phyloP scores from a whole-genome alignment of 1,284 basidiomycete genomes.

The Caloboletus inedulis region DNA sequence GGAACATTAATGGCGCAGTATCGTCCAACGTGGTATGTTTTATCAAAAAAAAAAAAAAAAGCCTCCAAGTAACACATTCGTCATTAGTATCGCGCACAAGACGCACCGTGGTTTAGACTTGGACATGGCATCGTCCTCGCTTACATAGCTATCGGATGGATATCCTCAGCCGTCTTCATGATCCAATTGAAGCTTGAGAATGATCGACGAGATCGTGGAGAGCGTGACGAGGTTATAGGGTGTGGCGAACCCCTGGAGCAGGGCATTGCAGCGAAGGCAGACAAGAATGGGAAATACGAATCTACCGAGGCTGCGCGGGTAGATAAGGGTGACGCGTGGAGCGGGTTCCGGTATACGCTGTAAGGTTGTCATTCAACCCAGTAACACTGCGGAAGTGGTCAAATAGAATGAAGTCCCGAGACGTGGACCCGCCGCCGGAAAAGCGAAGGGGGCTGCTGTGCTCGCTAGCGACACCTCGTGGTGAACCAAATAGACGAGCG shows the following conservation, averaged over 20 bases:
- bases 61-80: constrained; percentile 7
- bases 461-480: no score
- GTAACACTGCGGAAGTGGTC: background rate
- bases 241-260: constrained; percentile 19
- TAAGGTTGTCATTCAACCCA: constrained; percentile 4
- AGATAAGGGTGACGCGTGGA: constrained; percentile 48
- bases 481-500: background rate
- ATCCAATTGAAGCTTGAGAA: constrained; percentile 43
- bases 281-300: constrained; percentile 38
- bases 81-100: constrained; percentile 35
- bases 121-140: constrained; percentile 50
- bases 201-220: constrained; percentile 42
- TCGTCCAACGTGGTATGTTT: constrained; percentile 42
- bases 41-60: constrained; percentile 16
- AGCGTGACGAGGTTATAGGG: constrained; percentile 46
- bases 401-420: background rate
- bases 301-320: constrained; percentile 39
- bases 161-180: constrained; percentile 40
- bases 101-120: constrained; percentile 47
- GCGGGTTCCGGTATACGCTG: constrained; percentile 43
- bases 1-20: constrained; percentile 47
- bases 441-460: background rate
- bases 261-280: constrained; percentile 1
- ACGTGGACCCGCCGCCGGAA: background rate
- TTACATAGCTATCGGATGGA: constrained; percentile 47